phyloP scores from a whole-genome alignment of 768 basidiomycete species.

The Terana coerulea region DNA sequence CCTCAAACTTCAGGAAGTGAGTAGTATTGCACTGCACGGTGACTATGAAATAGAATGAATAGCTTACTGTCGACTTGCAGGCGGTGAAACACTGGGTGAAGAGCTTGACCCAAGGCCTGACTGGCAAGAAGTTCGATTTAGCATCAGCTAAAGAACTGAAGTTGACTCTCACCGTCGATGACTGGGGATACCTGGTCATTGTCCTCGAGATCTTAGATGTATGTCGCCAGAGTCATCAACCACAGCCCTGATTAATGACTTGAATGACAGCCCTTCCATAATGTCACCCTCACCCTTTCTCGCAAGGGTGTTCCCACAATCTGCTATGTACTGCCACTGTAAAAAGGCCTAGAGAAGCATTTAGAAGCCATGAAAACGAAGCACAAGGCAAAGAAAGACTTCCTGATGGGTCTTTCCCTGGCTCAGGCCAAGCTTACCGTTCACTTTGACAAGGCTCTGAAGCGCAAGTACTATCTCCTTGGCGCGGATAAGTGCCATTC shows the following conservation, averaged over 20 bases:
- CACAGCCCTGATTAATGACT: no score
- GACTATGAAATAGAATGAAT: no score
- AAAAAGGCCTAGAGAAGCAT: slow-evolving; percentile 1
- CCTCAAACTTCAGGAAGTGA: neutral
- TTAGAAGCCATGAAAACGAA: neutral
- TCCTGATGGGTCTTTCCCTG: neutral
- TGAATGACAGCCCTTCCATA: slow-evolving; percentile 6
- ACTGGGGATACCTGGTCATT: no score
- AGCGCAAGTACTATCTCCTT: neutral
- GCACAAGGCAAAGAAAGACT: neutral
- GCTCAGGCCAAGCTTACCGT: neutral
- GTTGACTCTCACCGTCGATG: neutral
- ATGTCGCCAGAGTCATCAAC: no score
- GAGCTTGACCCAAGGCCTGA: neutral
- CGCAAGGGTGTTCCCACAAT: slow-evolving; percentile 1
- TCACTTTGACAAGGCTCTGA: neutral
- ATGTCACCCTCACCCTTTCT: slow-evolving; percentile 1
- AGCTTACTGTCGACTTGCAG: neutral
- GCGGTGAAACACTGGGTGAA: slow-evolving; percentile 1
- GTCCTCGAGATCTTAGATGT: neutral
- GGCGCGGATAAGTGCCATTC: neutral
- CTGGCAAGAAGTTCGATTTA: neutral
- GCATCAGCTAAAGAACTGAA: neutral
- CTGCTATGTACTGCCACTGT: neutral
- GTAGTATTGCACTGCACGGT: no score